Evolutionary conservation across 768 basidiomycete species (phyloP), one percentile per base, ranked within the genome.

Genomic region (Leucocoprinus birnbaumii): DNA sequence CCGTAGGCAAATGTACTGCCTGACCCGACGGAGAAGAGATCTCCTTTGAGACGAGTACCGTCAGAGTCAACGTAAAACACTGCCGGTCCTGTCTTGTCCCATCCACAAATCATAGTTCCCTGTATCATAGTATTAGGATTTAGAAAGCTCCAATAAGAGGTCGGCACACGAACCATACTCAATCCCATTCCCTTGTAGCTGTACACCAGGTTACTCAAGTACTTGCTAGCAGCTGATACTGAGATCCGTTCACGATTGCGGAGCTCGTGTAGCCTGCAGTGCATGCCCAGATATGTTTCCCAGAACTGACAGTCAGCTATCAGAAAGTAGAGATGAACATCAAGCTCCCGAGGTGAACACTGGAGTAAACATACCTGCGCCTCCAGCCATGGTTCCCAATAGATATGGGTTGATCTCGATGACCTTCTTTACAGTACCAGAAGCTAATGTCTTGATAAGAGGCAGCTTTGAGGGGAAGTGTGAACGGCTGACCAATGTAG

Each of bases 21-120:
- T 3, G 96, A 98, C 25, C 97, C 97, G 34, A 99, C 97, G 4
- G 94, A 97, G 78, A 99, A 99, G n/a, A 98, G 71, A 69, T 99
- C 86, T 48, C 97, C 97, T 68, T 95, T 96, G 47, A 98, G 78
- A 26, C 97, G 88, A 6, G 92, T 89, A 42, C 97, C 97, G 62
- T 98, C 97, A 3, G 91, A 94, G 71, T 99, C 97, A 49, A 99
- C 97, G 68, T 98, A 98, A 76, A 94, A 98, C 24, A 99, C 77
- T 19, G 92, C 84, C 18, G 95, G 94, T 1, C 95, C 97, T 86
- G 95, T 98, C 77, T 98, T 98, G 74, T 99, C 97, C 94, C 95
- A 98, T 24, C 97, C 97, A 64, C 95, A 98, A 54, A 99, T 95
- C 97, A 98, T 99, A 0, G 97, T 99, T 48, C 97, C 97, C 94